phyloP scores from a whole-genome alignment of 306 rosid species.

The Rubus idaeus region DNA sequence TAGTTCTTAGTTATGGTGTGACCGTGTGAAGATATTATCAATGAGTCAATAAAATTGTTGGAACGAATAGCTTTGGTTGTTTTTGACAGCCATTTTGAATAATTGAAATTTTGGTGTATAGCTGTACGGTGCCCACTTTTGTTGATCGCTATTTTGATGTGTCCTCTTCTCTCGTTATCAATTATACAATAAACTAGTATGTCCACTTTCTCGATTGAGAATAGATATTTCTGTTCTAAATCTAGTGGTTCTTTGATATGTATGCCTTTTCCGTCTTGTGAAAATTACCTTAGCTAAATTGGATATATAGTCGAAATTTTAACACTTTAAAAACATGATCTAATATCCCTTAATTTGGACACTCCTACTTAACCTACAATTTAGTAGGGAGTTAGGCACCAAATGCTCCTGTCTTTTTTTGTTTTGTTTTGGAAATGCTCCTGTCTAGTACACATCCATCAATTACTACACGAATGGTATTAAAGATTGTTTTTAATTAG shows the following conservation, averaged over 20 bases:
- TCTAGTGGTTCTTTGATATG: neutral
- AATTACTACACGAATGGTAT: too few relatives aligned
- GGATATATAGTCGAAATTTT: too few relatives aligned
- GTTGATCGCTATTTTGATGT: slow-evolving; percentile 1
- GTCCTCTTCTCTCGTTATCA: neutral
- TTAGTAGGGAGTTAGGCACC: too few relatives aligned
- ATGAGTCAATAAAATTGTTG: neutral
- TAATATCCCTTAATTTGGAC: too few relatives aligned
- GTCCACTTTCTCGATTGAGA: neutral
- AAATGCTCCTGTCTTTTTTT: too few relatives aligned
- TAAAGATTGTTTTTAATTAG: too few relatives aligned
- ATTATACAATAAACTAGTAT: neutral
- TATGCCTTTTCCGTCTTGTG: too few relatives aligned
- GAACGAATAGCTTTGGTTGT: neutral
- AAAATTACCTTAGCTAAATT: too few relatives aligned
- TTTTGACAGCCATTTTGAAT: neutral
- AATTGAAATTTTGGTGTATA: slow-evolving; percentile 3
- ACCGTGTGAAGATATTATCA: neutral
- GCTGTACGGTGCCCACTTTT: slow-evolving; percentile 11
- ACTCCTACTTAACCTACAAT: too few relatives aligned
- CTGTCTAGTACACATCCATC: too few relatives aligned
- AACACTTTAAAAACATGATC: too few relatives aligned
- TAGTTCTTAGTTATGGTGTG: neutral
- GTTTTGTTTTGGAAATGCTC: too few relatives aligned
- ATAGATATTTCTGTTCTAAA: neutral